Percentiles rank a stretch among this genome's conserved stretches.
These are phyloP conservation scores for Amyloporia xantha DNA, from an alignment of 768 basidiomycete species.

Conservation along the genomic window DNA sequence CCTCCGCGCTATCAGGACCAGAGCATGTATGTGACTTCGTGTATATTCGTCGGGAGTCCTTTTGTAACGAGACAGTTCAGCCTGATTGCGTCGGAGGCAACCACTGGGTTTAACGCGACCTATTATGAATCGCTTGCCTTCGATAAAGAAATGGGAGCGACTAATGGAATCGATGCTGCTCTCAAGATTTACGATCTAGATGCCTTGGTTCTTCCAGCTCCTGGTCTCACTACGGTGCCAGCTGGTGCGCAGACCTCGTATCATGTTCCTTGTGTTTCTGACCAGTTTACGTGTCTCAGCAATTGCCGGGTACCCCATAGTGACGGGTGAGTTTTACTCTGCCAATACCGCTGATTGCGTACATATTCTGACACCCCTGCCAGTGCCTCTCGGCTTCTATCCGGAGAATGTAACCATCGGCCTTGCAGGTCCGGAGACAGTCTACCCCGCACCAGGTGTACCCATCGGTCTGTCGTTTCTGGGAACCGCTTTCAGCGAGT, in stretches of 20 bases:
- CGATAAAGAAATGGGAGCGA: slow-evolving; percentile 23
- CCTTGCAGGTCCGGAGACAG: slow-evolving; percentile 22
- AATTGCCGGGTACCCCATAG: slow-evolving; percentile 57
- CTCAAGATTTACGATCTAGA: slow-evolving; percentile 24
- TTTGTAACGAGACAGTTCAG: slow-evolving; percentile 7
- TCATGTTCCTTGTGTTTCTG: not conserved
- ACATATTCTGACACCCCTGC: not conserved
- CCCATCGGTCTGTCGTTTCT: slow-evolving; percentile 42
- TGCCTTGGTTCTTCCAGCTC: slow-evolving; percentile 26
- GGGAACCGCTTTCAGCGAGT: slow-evolving; percentile 41
- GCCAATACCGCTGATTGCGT: not conserved
- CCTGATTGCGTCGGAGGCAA: slow-evolving; percentile 20
- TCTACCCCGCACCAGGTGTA: slow-evolving; percentile 45
- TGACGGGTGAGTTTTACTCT: slow-evolving; percentile 39
- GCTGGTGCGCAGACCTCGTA: slow-evolving; percentile 1
- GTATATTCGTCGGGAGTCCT: slow-evolving; percentile 7
- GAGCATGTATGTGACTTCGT: slow-evolving; percentile 20
- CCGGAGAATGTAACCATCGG: slow-evolving; percentile 37
- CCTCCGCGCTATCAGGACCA: slow-evolving; percentile 28
- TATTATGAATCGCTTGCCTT: slow-evolving; percentile 24
- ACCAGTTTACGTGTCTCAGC: slow-evolving; percentile 29
- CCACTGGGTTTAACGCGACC: slow-evolving; percentile 17
- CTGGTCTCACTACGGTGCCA: slow-evolving; percentile 19
- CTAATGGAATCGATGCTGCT: slow-evolving; percentile 27
- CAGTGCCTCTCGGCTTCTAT: slow-evolving; percentile 55